Percentiles rank a stretch among this genome's conserved stretches.
Evolutionary conservation across 306 rosid species (phyloP).

Genomic region (Pachyrhizus erosus): DNA sequence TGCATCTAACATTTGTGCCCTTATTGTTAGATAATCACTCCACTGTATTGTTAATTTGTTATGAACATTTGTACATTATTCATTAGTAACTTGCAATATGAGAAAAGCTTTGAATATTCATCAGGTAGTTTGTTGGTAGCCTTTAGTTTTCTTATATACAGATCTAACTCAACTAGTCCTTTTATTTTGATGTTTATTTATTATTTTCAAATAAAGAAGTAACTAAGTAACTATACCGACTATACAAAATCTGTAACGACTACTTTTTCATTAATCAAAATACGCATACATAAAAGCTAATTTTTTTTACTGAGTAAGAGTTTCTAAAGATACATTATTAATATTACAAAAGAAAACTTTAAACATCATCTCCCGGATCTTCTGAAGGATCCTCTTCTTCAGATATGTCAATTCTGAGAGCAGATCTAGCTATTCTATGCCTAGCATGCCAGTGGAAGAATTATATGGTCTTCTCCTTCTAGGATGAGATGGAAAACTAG

Average conservation of each 20-base stretch:
- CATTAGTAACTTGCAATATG: slow-evolving; percentile 48
- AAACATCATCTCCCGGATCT: too few relatives aligned
- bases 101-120: slow-evolving; percentile 89
- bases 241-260: neutral
- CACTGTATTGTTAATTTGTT: slow-evolving; percentile 9
- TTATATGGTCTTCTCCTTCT: too few relatives aligned
- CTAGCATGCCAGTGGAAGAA: too few relatives aligned
- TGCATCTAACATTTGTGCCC: slow-evolving; percentile 2
- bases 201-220: slow-evolving; percentile 13
- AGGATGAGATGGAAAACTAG: too few relatives aligned
- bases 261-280: too few relatives aligned
- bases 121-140: slow-evolving; percentile 60
- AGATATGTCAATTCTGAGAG: too few relatives aligned
- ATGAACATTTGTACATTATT: slow-evolving; percentile 14
- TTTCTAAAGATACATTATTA: too few relatives aligned
- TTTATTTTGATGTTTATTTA: slow-evolving; percentile 13
- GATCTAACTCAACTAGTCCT: slow-evolving; percentile 4
- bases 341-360: too few relatives aligned
- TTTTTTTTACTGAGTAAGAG: too few relatives aligned
- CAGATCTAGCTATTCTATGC: too few relatives aligned
- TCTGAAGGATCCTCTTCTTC: too few relatives aligned
- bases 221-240: neutral
- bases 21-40: slow-evolving; percentile 20
- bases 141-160: slow-evolving; percentile 12
- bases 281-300: too few relatives aligned